A percentile compares a stretch with the other conserved stretches of the same genome.
Evolutionary conservation across 2,329 filamentous ascomycete genomes (phyloP).

Genomic region (Setomelanomma holmii): DNA sequence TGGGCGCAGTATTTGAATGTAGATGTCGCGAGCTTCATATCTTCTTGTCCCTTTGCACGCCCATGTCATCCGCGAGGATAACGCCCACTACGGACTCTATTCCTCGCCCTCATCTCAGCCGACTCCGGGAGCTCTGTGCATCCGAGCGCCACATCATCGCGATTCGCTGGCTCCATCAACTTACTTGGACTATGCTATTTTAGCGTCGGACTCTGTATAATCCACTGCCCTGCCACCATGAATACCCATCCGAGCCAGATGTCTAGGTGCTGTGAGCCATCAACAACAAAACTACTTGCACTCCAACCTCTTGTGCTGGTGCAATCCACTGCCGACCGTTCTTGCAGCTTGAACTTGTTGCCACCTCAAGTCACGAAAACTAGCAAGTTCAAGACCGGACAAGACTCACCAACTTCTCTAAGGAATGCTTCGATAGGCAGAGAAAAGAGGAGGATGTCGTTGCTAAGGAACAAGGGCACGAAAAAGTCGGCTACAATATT

Average conservation of each 20-base stretch:
- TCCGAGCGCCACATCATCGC: slow-evolving; percentile 16
- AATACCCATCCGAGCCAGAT: slow-evolving; percentile 11
- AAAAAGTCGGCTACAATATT: slow-evolving; percentile 42
- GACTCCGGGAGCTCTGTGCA: background rate
- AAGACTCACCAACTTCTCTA: background rate
- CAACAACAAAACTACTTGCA: slow-evolving; percentile 14
- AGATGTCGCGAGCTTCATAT: background rate
- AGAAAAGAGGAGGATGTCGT: slow-evolving; percentile 27
- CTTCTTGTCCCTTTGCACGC: background rate
- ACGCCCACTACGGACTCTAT: slow-evolving; percentile 6
- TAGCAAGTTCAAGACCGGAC: background rate
- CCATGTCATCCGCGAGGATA: background rate
- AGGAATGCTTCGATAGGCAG: slow-evolving; percentile 10
- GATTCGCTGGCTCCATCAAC: slow-evolving; percentile 17
- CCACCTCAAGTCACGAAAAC: slow-evolving; percentile 5
- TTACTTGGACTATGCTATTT: slow-evolving; percentile 27
- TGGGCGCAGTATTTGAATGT: slow-evolving; percentile 1
- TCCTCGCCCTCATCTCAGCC: slow-evolving; percentile 11
- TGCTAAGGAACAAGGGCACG: slow-evolving; percentile 25
- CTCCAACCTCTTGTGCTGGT: slow-evolving; percentile 12
- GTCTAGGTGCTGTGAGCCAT: slow-evolving; percentile 13
- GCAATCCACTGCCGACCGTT: slow-evolving; percentile 8
- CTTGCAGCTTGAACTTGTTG: slow-evolving; percentile 7
- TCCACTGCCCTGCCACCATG: slow-evolving; percentile 25
- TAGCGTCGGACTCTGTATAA: slow-evolving; percentile 22